These are phyloP conservation scores for Suaeda aralocaspica DNA, from an alignment of 148 eudicot species.

Conservation along the genomic window DNA sequence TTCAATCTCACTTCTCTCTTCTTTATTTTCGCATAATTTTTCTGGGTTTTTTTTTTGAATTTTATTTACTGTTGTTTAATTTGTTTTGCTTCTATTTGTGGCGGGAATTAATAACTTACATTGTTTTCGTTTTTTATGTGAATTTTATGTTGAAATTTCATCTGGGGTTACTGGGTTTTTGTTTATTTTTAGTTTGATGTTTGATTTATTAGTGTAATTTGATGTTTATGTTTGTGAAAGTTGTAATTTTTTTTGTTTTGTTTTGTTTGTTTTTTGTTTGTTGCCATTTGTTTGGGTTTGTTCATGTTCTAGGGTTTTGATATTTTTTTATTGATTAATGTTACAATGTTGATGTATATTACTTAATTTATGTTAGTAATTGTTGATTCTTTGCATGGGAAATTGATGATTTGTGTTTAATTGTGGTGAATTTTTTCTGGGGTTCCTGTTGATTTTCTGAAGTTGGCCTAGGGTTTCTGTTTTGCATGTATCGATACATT, in stretches of 20 bases:
- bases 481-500: slow-evolving; percentile 28
- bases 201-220: slow-evolving; percentile 10
- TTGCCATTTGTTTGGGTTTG: slow-evolving; percentile 8
- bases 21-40: background rate
- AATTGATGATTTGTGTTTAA: slow-evolving; percentile 23
- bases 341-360: slow-evolving; percentile 6
- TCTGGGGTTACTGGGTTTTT: slow-evolving; percentile 15
- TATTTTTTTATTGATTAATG: background rate
- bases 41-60: background rate
- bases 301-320: slow-evolving; percentile 27
- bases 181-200: slow-evolving; percentile 1
- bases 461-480: slow-evolving; percentile 23
- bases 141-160: slow-evolving; percentile 1
- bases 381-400: slow-evolving; percentile 21
- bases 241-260: background rate
- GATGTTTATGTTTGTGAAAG: background rate
- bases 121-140: background rate
- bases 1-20: background rate
- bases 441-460: slow-evolving; percentile 5
- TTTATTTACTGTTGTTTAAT: slow-evolving; percentile 8
- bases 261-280: slow-evolving; percentile 13
- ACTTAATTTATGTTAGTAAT: slow-evolving; percentile 4
- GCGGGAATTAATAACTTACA: slow-evolving; percentile 23
- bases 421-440: slow-evolving; percentile 8
- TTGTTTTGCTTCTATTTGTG: slow-evolving; percentile 24